phyloP scores from a whole-genome alignment of 2,329 filamentous ascomycete species.

The Geosmithia putterillii region DNA sequence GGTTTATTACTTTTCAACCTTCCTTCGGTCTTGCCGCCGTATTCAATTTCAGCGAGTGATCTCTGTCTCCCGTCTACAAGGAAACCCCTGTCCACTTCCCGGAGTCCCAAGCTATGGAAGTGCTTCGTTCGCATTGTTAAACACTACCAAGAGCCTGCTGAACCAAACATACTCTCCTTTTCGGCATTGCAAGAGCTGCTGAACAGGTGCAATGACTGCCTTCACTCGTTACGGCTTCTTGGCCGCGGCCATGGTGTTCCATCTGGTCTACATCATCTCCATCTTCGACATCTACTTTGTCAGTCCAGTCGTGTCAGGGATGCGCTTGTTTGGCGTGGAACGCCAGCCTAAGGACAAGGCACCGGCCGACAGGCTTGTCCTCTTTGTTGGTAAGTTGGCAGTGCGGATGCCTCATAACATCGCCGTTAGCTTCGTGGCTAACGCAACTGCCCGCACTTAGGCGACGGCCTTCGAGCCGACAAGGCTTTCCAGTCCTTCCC shows the following conservation, averaged over 20 bases:
- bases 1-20: not conserved
- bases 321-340: conserved; percentile 68
- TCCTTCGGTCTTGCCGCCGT: not conserved
- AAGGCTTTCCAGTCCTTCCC: conserved; percentile 93
- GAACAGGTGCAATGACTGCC: conserved; percentile 32
- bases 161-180: not conserved
- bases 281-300: conserved; percentile 99
- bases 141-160: not conserved
- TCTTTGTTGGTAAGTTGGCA: conserved; percentile 68
- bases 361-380: conserved; percentile 78
- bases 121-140: not conserved
- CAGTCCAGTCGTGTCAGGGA: conserved; percentile 91
- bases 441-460: conserved; percentile 23
- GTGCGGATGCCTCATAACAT: not conserved
- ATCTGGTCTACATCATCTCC: conserved; percentile 84
- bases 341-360: conserved; percentile 43
- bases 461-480: conserved; percentile 89
- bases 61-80: not conserved
- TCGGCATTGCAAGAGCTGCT: not conserved
- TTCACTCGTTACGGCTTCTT: conserved; percentile 68
- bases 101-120: not conserved
- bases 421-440: not conserved
- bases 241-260: conserved; percentile 80
- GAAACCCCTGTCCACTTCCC: not conserved
- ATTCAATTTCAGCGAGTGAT: not conserved